Evolutionary conservation across 2,329 filamentous ascomycete genomes (phyloP), one percentile per base, ranked within the genome.

Genomic region (Colletotrichum sp.): DNA sequence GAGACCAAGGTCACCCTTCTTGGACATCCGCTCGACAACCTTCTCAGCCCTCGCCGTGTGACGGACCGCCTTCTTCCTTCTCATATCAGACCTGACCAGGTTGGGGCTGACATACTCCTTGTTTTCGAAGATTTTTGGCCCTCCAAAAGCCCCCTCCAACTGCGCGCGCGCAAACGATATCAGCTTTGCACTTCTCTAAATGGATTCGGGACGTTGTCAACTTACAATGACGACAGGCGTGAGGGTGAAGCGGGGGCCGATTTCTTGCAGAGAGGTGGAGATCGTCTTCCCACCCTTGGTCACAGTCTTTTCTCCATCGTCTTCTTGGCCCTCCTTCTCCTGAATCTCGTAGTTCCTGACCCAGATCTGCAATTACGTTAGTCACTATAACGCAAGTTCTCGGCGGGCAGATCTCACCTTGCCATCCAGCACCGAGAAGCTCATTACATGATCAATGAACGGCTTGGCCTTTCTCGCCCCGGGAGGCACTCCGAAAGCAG

Each of bases 41-140:
- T 94, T 92, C 82, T 98, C 96, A 34, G 93, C 91, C 76, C 97
- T 90, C 72, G 90, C 89, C 79, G 95, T 94, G 87, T 98, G 96
- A 79, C 92, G 92, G 65, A 92, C 91, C 1, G 96, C 95, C 88
- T 95, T 96, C 79, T 91, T 89, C 85, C 92, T 88, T 80, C 95
- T 90, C 79, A 98, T 85, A 78, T 98, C 97, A 55, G 95, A 90
- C 79, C 97, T 91, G 78, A 98, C 92, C 86, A 98, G 95, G 91
- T 99, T 99, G 12, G 97, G 97, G 79, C 94, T 97, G 70, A 99
- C 95, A 81, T 98, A 99, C 84, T 98, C 94, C 89, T 95, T 97
- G 88, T 98, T 98, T 89, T 98, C 95, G 87, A 98, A 99, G 82
- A 99, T 98, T 78, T 98, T 95, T 5, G 97, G 96, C 0, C 97